Percentiles rank a stretch among this genome's conserved stretches.
phyloP scores from a whole-genome alignment of 371 early-diverging fungal genomes.

The Umbelopsis sp. region DNA sequence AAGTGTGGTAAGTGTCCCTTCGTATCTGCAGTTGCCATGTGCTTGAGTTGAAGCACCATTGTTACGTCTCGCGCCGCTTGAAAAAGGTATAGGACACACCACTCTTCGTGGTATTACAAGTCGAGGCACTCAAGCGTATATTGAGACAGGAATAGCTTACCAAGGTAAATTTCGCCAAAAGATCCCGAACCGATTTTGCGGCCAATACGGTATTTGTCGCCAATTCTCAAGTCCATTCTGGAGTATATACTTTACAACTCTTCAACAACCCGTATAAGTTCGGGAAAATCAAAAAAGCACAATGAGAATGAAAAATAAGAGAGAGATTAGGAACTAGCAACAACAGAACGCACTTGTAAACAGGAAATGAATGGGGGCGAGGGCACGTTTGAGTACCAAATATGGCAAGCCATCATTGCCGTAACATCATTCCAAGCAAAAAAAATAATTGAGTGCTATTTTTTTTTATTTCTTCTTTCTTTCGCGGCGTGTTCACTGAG shows the following conservation, averaged over 20 bases:
- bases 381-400: constrained; percentile 18
- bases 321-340: constrained; percentile 1
- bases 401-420: constrained; percentile 14
- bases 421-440: constrained; percentile 7
- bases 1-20: too few relatives aligned
- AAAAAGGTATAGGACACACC: neutral
- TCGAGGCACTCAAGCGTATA: neutral
- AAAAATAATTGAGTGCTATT: too few relatives aligned
- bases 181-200: constrained; percentile 98
- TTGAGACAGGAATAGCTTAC: constrained; percentile 44
- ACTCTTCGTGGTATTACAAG: too few relatives aligned
- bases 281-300: neutral
- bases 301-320: constrained; percentile 11
- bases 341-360: constrained; percentile 5
- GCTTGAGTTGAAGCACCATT: too few relatives aligned
- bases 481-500: too few relatives aligned
- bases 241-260: too few relatives aligned
- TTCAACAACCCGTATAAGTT: neutral
- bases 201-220: constrained; percentile 93
- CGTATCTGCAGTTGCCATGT: too few relatives aligned
- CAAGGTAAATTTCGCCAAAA: constrained; percentile 99
- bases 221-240: constrained; percentile 69
- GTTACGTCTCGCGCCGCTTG: neutral
- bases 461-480: too few relatives aligned
- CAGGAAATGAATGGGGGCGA: constrained; percentile 10